These are phyloP conservation scores for Castanospermum australe DNA, from an alignment of 306 rosid genomes.

Conservation along the genomic window DNA sequence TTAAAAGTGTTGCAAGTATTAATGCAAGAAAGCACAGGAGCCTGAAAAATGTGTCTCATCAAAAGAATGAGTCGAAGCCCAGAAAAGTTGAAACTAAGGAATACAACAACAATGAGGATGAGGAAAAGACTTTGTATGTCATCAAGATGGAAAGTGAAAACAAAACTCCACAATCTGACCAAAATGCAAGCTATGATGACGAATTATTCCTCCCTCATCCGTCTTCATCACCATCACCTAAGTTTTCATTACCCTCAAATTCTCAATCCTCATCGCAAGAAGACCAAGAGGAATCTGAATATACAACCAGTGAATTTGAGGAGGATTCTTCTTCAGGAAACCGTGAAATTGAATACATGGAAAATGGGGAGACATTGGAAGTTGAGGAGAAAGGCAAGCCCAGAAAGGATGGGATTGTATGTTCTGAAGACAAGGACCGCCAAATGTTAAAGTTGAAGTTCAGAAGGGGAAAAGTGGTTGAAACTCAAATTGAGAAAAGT, in stretches of 20 bases:
- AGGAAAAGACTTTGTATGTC: constrained; percentile 78
- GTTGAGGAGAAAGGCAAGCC: constrained; percentile 33
- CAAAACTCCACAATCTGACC: constrained; percentile 44
- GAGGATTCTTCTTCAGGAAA: constrained; percentile 38
- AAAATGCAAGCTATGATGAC: constrained; percentile 30
- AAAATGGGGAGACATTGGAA: constrained; percentile 35
- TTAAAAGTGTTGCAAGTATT: constrained; percentile 39
- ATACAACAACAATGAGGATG: constrained; percentile 35
- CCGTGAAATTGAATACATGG: constrained; percentile 38
- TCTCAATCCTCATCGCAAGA: constrained; percentile 35
- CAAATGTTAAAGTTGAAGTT: constrained; percentile 48
- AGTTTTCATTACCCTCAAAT: constrained; percentile 34
- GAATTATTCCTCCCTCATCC: constrained; percentile 31
- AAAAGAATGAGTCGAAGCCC: constrained; percentile 32
- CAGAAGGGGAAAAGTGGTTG: constrained; percentile 70
- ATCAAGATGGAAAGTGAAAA: constrained; percentile 58
- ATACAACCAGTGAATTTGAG: constrained; percentile 56
- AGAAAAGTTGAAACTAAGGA: constrained; percentile 38
- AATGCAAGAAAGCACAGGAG: constrained; percentile 43
- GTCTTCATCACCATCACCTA: constrained; percentile 35
- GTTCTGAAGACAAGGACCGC: constrained; percentile 42
- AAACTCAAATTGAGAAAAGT: constrained; percentile 39
- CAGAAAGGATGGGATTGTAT: constrained; percentile 32
- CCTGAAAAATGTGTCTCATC: constrained; percentile 38
- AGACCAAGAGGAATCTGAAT: constrained; percentile 56